A percentile compares a stretch with the other conserved stretches of the same genome.
These are phyloP conservation scores for Alternaria tenuissima DNA, from an alignment of 2,329 filamentous ascomycete genomes.

Conservation along the genomic window DNA sequence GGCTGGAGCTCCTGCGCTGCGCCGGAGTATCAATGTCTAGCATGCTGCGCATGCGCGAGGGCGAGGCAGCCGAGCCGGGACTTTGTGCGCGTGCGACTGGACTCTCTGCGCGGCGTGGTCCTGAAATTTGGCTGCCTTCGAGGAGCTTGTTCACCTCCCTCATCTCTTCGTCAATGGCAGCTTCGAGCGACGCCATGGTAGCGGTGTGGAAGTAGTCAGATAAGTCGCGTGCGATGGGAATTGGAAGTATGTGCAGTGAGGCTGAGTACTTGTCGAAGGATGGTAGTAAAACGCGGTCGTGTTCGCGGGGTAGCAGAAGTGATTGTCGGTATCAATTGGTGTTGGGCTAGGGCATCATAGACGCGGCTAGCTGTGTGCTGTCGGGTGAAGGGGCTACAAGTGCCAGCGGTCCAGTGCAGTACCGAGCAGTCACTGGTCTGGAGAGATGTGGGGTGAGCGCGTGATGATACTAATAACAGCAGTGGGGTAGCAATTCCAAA, in stretches of 20 bases:
- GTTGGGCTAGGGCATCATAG: constrained; percentile 33
- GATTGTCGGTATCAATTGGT: constrained; percentile 23
- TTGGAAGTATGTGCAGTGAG: neutral
- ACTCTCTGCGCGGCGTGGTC: constrained; percentile 39
- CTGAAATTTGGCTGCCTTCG: constrained; percentile 56
- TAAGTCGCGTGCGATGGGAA: constrained; percentile 17
- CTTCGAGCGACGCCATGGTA: constrained; percentile 74
- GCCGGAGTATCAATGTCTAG: constrained; percentile 47
- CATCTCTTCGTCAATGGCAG: constrained; percentile 79
- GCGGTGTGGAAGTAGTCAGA: constrained; percentile 10
- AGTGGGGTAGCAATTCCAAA: constrained; percentile 38
- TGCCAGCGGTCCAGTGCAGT: constrained; percentile 15
- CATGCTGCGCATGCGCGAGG: constrained; percentile 67
- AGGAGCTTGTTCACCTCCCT: constrained; percentile 75
- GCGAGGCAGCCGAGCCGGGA: constrained; percentile 63
- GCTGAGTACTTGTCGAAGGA: constrained; percentile 4
- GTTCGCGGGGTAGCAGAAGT: constrained; percentile 31
- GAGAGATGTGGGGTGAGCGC: constrained; percentile 26
- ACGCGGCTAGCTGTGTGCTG: constrained; percentile 10
- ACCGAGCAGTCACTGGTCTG: constrained; percentile 17
- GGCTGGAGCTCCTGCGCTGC: constrained; percentile 43
- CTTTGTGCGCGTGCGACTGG: constrained; percentile 61
- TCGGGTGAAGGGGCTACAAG: constrained; percentile 18
- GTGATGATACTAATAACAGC: constrained; percentile 30
- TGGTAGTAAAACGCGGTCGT: constrained; percentile 18